Base-by-base conservation (phyloP, 768 basidiomycete genomes). In the Lentinula raphanica region DNA sequence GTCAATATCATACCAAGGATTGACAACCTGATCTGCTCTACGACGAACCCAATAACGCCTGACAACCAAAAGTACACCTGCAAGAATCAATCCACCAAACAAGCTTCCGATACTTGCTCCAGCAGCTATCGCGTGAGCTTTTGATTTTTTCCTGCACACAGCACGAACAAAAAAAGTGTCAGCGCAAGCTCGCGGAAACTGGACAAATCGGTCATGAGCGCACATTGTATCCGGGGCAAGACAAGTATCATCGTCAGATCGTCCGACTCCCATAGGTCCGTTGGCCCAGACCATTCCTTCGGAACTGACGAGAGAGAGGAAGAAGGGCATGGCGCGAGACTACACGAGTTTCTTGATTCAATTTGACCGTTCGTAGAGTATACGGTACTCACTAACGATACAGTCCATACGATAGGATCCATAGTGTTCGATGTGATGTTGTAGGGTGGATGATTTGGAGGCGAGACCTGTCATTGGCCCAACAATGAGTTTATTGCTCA, bases 321-420 rank as follows among this genome's bases (percentile, higher is more conserved):
- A 84, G 64, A 83, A 84, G 0, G 78, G 77, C 48, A 71, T 71
- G 9, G 77, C 76, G 56, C 75, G 74, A 17, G 77, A 72, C 79
- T 80, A 55, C 5, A 32, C 35, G 3, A 1, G 13, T 29, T 28
- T 1, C 6, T n/a, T 19, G 12, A 49, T 21, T 15, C 17, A 28
- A 11, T 36, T n/a, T 35, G 17, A 23, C 2, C 3, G 28, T 29
- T 39, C 3, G 8, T 29, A 48, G 44, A 4, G 15, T 35, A n/a
- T 7, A 48, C 11, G 21, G 61, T 23, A 40, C 67, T 48, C 23
- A 76, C 76, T 62, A 76, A 61, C 13, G 73, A 71, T n/a, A 76
- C 72, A 13, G 72, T 72, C 76, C 76, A 78, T 25, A 59, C 58
- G 46, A 78, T 75, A 1, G 72, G 59, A 56, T 64, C 65, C 68